A percentile compares a stretch with the other conserved stretches of the same genome.
Evolutionary conservation across 345 rosid species (phyloP).

Genomic region (Pseudoturritis turrita): DNA sequence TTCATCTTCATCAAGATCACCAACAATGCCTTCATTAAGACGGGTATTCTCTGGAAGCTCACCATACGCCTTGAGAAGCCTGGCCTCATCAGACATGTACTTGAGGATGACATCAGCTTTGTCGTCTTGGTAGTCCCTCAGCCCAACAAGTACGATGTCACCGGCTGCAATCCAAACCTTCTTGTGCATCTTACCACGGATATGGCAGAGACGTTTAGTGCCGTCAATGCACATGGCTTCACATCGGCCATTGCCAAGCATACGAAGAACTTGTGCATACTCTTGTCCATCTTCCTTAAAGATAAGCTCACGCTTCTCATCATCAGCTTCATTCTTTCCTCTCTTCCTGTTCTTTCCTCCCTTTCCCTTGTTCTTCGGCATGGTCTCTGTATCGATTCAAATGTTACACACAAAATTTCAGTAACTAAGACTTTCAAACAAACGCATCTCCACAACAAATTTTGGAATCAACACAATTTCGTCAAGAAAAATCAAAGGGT

Average conservation of each 20-base stretch:
- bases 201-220: constrained; percentile 64
- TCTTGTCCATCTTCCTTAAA: constrained; percentile 79
- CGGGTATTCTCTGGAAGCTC: constrained; percentile 65
- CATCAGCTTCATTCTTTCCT: constrained; percentile 79
- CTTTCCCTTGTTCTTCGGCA: constrained; percentile 86
- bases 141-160: constrained; percentile 68
- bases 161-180: constrained; percentile 86
- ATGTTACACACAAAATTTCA: neutral
- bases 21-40: constrained; percentile 66
- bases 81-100: constrained; percentile 78
- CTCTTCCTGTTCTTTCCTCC: constrained; percentile 90
- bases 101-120: constrained; percentile 80
- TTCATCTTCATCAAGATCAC: constrained; percentile 62
- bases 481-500: neutral
- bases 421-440: neutral
- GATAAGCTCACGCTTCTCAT: constrained; percentile 70
- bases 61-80: constrained; percentile 67
- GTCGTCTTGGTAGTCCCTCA: constrained; percentile 81
- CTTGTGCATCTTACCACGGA: constrained; percentile 83
- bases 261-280: constrained; percentile 64
- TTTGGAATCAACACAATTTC: neutral
- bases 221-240: constrained; percentile 70
- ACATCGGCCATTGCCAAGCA: constrained; percentile 74
- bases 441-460: neutral
- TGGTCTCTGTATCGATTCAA: constrained; percentile 23